Evolutionary conservation across 768 basidiomycete species (phyloP), one percentile per base, ranked within the genome.

Genomic region (Tremella fuciformis): DNA sequence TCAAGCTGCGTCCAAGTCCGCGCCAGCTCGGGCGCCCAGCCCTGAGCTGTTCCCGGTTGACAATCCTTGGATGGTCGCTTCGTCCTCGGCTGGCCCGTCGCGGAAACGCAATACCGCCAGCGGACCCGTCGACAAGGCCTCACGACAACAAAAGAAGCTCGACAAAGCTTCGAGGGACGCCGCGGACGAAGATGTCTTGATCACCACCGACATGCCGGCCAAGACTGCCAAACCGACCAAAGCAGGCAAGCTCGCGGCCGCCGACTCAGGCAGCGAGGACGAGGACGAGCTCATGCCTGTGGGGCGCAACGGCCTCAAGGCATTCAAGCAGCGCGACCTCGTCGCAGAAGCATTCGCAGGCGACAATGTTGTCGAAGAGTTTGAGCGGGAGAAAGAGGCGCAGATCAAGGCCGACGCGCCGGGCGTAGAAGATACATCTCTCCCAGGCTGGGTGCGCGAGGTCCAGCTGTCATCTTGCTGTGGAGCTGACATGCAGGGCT

Each of bases 291-390:
- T 71, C 19, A 61, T 72, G 62, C 64, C 67, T 19, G 54, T 61
- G 29, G 62, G 42, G 53, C n/a, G 22, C 15, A 40, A 79, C 73
- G 56, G 84, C 21, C 73, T 84, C 0, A 83, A 82, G 53, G 88
- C 88, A 0, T 91, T 97, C 78, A 82, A 88, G 74, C 94, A 98
- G 76, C 82, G 89, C 39, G 91, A 98, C 64, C 81, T 98, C 13
- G 92, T 99, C 13, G 89, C 92, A 1, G 85, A 85, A 55, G 96
- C 96, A 0, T 99, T 99, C 79, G 94, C 93, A 1, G 93, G 91
- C 1, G 96, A 99, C 76, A 90, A 98, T 64, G 94, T 98, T 29
- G 85, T 96, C 6, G 85, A 88, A 78, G 87, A 88, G 55, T 99
- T 99, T 70, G 86, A 85, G 64, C 86, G 86, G 59, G 83, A 85